A percentile compares a stretch with the other conserved stretches of the same genome.
Evolutionary conservation across 2,329 filamentous ascomycete genomes (phyloP).

Genomic region (Pestalotiopsis fici): DNA sequence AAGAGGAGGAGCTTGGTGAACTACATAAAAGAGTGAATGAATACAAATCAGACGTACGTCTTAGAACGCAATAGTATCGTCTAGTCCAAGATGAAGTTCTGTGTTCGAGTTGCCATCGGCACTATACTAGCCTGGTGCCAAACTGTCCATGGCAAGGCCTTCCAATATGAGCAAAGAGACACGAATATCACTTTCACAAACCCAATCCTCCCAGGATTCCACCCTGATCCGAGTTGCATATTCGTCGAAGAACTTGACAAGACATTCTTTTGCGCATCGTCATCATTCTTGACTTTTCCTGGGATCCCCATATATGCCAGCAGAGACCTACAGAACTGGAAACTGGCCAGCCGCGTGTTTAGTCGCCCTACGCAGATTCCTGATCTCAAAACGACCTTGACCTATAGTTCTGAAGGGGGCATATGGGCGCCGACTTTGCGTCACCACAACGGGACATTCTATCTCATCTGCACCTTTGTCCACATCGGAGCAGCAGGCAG

Average conservation of each 20-base stretch:
- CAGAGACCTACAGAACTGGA: conserved; percentile 52
- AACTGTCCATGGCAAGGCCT: no score
- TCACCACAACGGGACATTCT: conserved; percentile 28
- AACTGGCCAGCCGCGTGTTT: conserved; percentile 37
- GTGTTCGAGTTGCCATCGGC: no score
- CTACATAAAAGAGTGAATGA: no score
- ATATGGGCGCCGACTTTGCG: conserved; percentile 36
- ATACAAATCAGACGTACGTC: no score
- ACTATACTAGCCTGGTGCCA: no score
- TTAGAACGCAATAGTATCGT: no score
- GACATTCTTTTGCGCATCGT: conserved; percentile 53
- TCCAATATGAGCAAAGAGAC: not conserved
- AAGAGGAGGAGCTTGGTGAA: no score
- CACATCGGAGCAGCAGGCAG: conserved; percentile 9
- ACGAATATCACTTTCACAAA: conserved; percentile 26
- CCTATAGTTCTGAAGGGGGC: conserved; percentile 23
- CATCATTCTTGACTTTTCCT: conserved; percentile 54
- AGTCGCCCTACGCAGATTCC: conserved; percentile 41
- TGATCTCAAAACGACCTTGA: conserved; percentile 16
- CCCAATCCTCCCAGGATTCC: conserved; percentile 50
- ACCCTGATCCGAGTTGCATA: conserved; percentile 49
- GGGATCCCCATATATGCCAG: conserved; percentile 54
- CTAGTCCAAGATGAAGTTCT: no score
- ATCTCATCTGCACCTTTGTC: conserved; percentile 32
- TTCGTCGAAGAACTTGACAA: conserved; percentile 37